These are phyloP conservation scores for Xerocomellus chrysenteron DNA, from an alignment of 768 basidiomycete genomes.

Conservation along the genomic window DNA sequence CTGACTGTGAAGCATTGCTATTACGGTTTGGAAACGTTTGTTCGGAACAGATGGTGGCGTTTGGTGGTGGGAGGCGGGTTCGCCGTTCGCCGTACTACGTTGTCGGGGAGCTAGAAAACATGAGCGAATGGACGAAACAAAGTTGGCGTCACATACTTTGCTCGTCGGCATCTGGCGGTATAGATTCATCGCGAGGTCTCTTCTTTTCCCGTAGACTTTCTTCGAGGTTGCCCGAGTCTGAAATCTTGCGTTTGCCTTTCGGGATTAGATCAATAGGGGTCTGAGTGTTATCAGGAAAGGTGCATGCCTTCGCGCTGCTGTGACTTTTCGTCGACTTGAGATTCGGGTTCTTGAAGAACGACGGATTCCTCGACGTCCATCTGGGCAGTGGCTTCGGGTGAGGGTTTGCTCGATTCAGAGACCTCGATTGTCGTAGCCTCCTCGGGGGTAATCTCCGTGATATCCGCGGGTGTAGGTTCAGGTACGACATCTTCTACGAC, in stretches of 20 bases:
- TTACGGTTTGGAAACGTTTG: slow-evolving; percentile 79
- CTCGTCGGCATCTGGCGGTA: slow-evolving; percentile 38
- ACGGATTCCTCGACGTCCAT: slow-evolving; percentile 17
- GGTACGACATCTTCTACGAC: slow-evolving; percentile 7
- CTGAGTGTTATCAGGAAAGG: not conserved
- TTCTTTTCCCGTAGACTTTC: slow-evolving; percentile 29
- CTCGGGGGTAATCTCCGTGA: slow-evolving; percentile 7
- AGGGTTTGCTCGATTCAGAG: not conserved
- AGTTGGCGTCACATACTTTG: slow-evolving; percentile 33
- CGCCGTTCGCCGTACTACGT: slow-evolving; percentile 16
- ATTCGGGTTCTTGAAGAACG: slow-evolving; percentile 12
- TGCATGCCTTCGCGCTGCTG: slow-evolving; percentile 25
- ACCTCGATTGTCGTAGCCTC: slow-evolving; percentile 6
- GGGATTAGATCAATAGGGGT: not conserved
- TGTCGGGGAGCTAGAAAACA: slow-evolving; percentile 19
- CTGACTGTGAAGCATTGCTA: slow-evolving; percentile 75
- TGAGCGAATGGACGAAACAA: not conserved
- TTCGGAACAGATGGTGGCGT: slow-evolving; percentile 37
- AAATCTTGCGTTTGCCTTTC: slow-evolving; percentile 28
- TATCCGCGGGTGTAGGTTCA: slow-evolving; percentile 6
- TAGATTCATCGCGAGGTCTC: slow-evolving; percentile 26
- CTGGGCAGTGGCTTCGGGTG: not conserved
- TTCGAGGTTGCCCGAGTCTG: slow-evolving; percentile 24
- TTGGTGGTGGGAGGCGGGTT: slow-evolving; percentile 14
- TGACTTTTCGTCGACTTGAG: not conserved